These are phyloP conservation scores for Chalara sp. DNA, from an alignment of 2,329 filamentous ascomycete species.

Conservation along the genomic window DNA sequence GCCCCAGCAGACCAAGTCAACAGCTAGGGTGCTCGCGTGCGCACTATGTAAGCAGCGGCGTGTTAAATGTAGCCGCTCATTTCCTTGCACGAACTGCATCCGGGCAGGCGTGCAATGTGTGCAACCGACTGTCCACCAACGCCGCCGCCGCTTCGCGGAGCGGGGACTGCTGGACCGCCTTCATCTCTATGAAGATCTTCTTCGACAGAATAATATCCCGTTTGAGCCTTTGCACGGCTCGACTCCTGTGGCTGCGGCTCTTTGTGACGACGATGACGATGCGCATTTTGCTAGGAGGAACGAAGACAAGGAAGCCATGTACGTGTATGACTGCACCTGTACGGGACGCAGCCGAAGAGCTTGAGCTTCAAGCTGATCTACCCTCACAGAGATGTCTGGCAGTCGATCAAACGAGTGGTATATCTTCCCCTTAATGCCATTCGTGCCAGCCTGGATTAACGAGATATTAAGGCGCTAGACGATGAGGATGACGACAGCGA, in stretches of 20 bases:
- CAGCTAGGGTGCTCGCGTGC: no score
- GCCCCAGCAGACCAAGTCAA: no score
- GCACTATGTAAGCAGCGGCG: no score
- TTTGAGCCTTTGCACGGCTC: slow-evolving; percentile 23
- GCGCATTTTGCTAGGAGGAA: slow-evolving; percentile 14
- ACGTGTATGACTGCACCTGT: slow-evolving; percentile 9
- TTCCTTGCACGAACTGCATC: slow-evolving; percentile 57
- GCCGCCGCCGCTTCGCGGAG: slow-evolving; percentile 33
- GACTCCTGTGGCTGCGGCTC: slow-evolving; percentile 13
- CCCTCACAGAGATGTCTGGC: slow-evolving; percentile 37
- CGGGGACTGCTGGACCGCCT: slow-evolving; percentile 23
- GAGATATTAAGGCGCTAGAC: slow-evolving; percentile 22
- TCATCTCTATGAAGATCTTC: slow-evolving; percentile 22
- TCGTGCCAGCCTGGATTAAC: slow-evolving; percentile 11
- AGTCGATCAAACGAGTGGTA: slow-evolving; percentile 38
- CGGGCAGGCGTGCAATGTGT: slow-evolving; percentile 56
- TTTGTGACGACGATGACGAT: slow-evolving; percentile 17
- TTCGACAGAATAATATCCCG: slow-evolving; percentile 20
- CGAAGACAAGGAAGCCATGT: slow-evolving; percentile 24
- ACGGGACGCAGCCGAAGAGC: slow-evolving; percentile 15
- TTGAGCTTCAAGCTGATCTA: no score
- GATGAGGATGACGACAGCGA: slow-evolving; percentile 26
- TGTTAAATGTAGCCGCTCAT: no score
- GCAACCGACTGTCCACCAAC: slow-evolving; percentile 48
- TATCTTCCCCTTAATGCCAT: not conserved